Evolutionary conservation across 257 asterid genomes (phyloP), one percentile per base, ranked within the genome.

Genomic region (Galeopsis tetrahit): DNA sequence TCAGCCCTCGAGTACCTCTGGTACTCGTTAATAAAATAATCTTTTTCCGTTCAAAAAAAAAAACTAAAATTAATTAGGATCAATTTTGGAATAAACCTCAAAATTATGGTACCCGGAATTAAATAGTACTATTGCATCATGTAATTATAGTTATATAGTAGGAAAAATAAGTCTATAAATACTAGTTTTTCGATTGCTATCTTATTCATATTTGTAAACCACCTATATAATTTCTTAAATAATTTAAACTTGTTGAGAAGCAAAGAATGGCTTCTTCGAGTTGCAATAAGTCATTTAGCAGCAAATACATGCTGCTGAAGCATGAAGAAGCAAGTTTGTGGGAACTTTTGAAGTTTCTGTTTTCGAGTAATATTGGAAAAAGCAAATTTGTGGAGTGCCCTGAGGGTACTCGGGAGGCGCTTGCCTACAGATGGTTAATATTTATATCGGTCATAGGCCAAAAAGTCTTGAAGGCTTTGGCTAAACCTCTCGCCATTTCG

Each of bases 351-450:
- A 79, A 71, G 46, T 52, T 84, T 10, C 66, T 81, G 34, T 78
- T 81, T 42, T 84, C 81, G 4, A 52, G 75, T 21, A 75, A 83
- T n/a, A 4, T 85, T 0, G 72, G 44, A 0, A 72, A 83, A 2
- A 60, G 86, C 74, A 74, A 74, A 40, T 85, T 83, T 44, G 63
- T 85, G 46, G 85, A 82, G 10, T 80, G 84, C 13, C 83, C 87
- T 0, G 67, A 43, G 1, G 81, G 75, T 32, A 39, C 21, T 0
- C n/a, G 11, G 31, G 87, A 81, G 81, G 76, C 88, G 10, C 69
- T 82, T 4, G 75, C 69, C 7, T 77, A 79, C 3, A 63, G 88
- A 52, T 83, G 88, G 88, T 42, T 83, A 36, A 83, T 85, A 6
- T 85, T 81, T 17, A 43, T 83, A 1, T 77, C 88, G 0, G 44